phyloP scores from a whole-genome alignment of 371 early-diverging fungal species.

The Capillidium heterosporum region DNA sequence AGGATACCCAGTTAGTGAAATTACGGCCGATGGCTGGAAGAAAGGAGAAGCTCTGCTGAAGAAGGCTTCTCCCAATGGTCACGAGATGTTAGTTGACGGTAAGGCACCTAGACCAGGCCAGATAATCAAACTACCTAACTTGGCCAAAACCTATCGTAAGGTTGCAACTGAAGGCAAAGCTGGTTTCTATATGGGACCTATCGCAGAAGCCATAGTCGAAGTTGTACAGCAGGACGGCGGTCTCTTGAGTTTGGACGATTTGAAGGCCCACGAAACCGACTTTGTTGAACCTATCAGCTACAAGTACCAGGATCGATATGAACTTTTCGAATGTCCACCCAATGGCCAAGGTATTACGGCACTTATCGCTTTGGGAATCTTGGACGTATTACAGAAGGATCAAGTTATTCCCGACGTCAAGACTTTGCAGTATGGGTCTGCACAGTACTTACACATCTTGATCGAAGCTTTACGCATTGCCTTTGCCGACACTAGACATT shows the following conservation, averaged over 20 bases:
- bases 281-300: conserved; percentile 38
- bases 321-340: conserved; percentile 57
- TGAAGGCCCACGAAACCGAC: conserved; percentile 36
- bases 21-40: conserved; percentile 24
- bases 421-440: conserved; percentile 28
- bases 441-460: conserved; percentile 41
- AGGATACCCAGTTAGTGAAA: conserved; percentile 25
- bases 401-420: conserved; percentile 17
- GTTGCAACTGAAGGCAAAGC: conserved; percentile 41
- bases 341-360: conserved; percentile 62
- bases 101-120: conserved; percentile 43
- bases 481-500: conserved; percentile 50
- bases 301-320: conserved; percentile 33
- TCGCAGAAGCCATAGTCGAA: conserved; percentile 55
- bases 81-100: conserved; percentile 36
- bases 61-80: conserved; percentile 20
- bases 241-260: conserved; percentile 49
- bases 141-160: conserved; percentile 40
- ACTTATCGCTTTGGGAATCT: conserved; percentile 48
- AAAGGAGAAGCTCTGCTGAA: conserved; percentile 20
- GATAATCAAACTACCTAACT: conserved; percentile 31
- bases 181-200: conserved; percentile 62
- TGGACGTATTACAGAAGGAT: conserved; percentile 29
- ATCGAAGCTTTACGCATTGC: conserved; percentile 52
- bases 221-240: conserved; percentile 42